Evolutionary conservation across 345 rosid genomes (phyloP).

Genomic region (Gossypium australe): DNA sequence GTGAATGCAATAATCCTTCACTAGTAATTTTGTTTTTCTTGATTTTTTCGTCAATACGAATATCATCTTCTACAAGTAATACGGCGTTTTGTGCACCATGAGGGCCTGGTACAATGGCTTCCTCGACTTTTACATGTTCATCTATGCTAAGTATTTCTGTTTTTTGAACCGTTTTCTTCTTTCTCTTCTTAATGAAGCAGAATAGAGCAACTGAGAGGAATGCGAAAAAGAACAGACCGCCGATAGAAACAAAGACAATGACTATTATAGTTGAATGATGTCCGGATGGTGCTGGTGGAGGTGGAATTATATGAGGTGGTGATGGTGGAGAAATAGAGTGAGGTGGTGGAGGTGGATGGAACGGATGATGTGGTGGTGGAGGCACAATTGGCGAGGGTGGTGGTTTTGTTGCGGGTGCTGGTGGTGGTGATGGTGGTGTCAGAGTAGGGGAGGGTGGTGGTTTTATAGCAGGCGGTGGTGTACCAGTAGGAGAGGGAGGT

Average conservation of each 20-base stretch:
- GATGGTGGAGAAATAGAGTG: background rate
- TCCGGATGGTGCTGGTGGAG: constrained; percentile 39
- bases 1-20: constrained; percentile 16
- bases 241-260: constrained; percentile 52
- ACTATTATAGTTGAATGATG: constrained; percentile 48
- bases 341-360: constrained; percentile 27
- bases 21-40: constrained; percentile 25
- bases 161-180: constrained; percentile 31
- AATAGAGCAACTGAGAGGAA: constrained; percentile 56
- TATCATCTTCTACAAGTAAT: constrained; percentile 46
- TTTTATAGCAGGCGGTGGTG: constrained; percentile 15
- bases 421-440: constrained; percentile 24
- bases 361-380: constrained; percentile 26
- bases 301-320: constrained; percentile 43
- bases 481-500: constrained; percentile 24
- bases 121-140: constrained; percentile 47
- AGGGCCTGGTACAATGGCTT: constrained; percentile 44
- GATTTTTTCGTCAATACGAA: constrained; percentile 38
- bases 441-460: constrained; percentile 30
- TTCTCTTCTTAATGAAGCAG: constrained; percentile 48
- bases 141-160: constrained; percentile 37
- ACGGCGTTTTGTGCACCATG: constrained; percentile 37
- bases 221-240: constrained; percentile 54
- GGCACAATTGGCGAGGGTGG: constrained; percentile 31
- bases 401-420: constrained; percentile 19